These are phyloP conservation scores for Colletotrichum sansevieriae DNA, from an alignment of 2,329 filamentous ascomycete species.

Conservation along the genomic window DNA sequence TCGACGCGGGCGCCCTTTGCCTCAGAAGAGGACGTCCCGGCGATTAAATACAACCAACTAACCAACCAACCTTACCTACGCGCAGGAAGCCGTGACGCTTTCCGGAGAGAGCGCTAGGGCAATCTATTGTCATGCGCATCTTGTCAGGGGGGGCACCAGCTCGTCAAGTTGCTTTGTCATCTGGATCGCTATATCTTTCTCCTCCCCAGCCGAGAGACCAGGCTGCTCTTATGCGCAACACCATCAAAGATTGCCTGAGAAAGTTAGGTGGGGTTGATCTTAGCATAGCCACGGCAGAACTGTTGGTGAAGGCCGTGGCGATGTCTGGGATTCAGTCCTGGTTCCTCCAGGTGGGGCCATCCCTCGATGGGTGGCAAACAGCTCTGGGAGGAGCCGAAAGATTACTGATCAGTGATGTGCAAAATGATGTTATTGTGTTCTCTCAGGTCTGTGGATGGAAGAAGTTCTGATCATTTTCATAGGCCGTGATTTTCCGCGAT, in stretches of 20 bases:
- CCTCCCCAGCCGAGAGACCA: constrained; percentile 52
- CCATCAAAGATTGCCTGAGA: not conserved
- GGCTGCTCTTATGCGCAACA: not conserved
- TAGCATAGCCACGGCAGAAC: constrained; percentile 47
- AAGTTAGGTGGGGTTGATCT: constrained; percentile 31
- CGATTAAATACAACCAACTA: too few relatives aligned
- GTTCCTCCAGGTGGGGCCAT: constrained; percentile 56
- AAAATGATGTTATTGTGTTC: constrained; percentile 53
- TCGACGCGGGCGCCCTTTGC: too few relatives aligned
- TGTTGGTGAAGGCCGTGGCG: constrained; percentile 51
- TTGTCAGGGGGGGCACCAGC: constrained; percentile 50
- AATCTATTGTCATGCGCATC: constrained; percentile 58
- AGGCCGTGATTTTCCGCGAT: constrained; percentile 60
- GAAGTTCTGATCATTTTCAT: not conserved
- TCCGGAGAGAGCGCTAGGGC: constrained; percentile 61
- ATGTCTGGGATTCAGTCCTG: constrained; percentile 55
- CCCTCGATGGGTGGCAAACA: constrained; percentile 53
- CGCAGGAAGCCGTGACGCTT: constrained; percentile 54
- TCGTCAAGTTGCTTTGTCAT: constrained; percentile 54
- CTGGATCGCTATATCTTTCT: constrained; percentile 58
- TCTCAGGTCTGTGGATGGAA: not conserved
- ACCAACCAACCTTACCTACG: too few relatives aligned
- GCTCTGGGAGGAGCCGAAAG: constrained; percentile 49
- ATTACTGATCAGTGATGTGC: constrained; percentile 57
- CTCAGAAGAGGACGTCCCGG: too few relatives aligned